Conservation (phyloP, 1,284 basidiomycete species). For the Ustilago trichophora region DNA sequence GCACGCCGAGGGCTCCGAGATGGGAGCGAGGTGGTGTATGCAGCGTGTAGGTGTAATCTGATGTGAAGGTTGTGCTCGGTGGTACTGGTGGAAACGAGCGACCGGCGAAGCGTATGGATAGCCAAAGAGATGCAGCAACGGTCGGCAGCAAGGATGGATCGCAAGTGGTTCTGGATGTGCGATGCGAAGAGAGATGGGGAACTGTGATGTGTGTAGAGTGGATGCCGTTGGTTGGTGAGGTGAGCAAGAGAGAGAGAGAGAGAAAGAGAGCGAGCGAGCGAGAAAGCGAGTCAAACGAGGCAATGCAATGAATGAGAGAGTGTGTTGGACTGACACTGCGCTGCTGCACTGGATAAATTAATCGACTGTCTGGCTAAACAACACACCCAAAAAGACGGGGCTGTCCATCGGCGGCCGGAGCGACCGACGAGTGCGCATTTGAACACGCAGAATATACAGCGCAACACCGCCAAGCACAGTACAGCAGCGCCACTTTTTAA, state of each 20-base stretch:
- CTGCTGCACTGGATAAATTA: neutral
- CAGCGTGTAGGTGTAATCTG: no score
- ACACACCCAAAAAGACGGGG: neutral
- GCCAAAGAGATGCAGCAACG: neutral
- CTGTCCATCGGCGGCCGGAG: constrained; percentile 16
- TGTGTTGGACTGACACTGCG: no score
- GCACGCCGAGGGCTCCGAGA: constrained; percentile 29
- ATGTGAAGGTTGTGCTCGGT: neutral
- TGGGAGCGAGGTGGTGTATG: neutral
- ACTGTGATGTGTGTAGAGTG: no score
- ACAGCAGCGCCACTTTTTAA: no score
- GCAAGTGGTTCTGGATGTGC: no score
- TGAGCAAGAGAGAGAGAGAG: neutral
- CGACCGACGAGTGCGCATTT: constrained; percentile 20
- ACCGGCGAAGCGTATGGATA: constrained; percentile 1
- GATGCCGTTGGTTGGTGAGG: neutral
- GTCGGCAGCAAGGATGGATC: no score
- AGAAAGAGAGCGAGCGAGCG: neutral
- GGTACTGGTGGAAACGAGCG: no score
- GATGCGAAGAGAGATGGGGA: no score
- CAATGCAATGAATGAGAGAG: no score
- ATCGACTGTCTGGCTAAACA: constrained; percentile 6
- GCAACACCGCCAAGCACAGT: no score
- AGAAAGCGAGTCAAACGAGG: neutral
- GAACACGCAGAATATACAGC: no score